phyloP scores from a whole-genome alignment of 2,329 filamentous ascomycete species.

The Aciculosporium take region DNA sequence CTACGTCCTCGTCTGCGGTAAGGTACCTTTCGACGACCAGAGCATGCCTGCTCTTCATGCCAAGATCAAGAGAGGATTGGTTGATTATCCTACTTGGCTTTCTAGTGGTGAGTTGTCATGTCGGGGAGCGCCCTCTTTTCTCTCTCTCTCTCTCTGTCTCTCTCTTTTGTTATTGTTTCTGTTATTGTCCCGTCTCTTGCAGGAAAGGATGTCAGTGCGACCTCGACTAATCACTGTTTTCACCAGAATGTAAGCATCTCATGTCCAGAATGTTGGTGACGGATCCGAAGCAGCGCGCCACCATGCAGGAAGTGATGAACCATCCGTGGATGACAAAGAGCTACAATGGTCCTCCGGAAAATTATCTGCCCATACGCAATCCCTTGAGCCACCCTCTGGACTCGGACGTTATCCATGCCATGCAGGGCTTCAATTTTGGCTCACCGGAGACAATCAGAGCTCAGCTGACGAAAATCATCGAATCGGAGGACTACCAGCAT shows the following conservation, averaged over 20 bases:
- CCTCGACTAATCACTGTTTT: not conserved
- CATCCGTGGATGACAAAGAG: slow-evolving; percentile 96
- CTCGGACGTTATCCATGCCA: slow-evolving; percentile 68
- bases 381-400: slow-evolving; percentile 78
- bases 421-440: slow-evolving; percentile 98
- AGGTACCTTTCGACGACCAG: slow-evolving; percentile 97
- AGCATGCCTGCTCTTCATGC: slow-evolving; percentile 97
- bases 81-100: slow-evolving; percentile 91
- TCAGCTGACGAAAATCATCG: slow-evolving; percentile 73
- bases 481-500: slow-evolving; percentile 86
- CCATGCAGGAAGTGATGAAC: slow-evolving; percentile 78
- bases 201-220: not conserved
- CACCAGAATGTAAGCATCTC: slow-evolving; percentile 75
- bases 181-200: not conserved
- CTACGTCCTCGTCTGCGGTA: slow-evolving; percentile 92
- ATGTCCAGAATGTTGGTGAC: slow-evolving; percentile 94
- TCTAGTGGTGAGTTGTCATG: slow-evolving; percentile 50
- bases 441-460: slow-evolving; percentile 67
- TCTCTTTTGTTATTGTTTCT: not conserved
- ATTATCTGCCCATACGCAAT: slow-evolving; percentile 70
- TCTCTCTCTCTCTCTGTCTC: not conserved
- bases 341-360: slow-evolving; percentile 74
- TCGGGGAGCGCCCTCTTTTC: not conserved
- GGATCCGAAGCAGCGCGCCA: slow-evolving; percentile 75
- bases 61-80: slow-evolving; percentile 94